Conservation (phyloP, 2,329 filamentous ascomycete genomes). For the Fusarium longipes region DNA sequence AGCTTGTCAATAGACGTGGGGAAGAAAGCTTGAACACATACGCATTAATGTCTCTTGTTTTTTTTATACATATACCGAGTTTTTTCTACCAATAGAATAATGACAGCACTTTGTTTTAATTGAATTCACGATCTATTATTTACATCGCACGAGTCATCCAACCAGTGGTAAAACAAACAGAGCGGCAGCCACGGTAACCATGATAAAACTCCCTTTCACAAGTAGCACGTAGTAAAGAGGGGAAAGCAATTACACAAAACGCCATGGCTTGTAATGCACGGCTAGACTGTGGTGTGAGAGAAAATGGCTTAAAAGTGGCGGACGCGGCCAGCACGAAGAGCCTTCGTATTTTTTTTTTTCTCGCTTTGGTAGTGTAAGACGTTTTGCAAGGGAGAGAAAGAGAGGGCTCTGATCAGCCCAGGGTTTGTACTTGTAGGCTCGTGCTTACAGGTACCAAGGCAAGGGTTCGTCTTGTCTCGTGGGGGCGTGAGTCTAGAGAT, state of each 20-base stretch:
- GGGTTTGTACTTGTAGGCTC: not conserved
- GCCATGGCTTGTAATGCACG: conserved; percentile 9
- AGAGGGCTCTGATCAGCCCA: not conserved
- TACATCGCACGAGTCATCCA: not conserved
- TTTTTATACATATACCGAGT: conserved; percentile 18
- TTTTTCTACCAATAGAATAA: conserved; percentile 32
- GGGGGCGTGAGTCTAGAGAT: not conserved
- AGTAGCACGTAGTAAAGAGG: too few relatives aligned
- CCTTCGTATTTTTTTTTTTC: conserved; percentile 17
- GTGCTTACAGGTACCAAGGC: not conserved
- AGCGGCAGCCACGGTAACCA: conserved; percentile 1
- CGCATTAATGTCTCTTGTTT: not conserved
- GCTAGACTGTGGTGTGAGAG: conserved; percentile 15
- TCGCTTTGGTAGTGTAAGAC: not conserved
- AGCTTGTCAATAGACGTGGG: conserved; percentile 53
- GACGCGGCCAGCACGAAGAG: not conserved
- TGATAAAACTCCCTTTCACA: not conserved
- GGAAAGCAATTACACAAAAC: conserved; percentile 9
- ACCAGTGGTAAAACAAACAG: conserved; percentile 1
- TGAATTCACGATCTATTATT: conserved; percentile 1
- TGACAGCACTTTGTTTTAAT: conserved; percentile 21
- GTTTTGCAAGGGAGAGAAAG: not conserved
- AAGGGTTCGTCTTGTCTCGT: not conserved
- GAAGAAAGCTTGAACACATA: conserved; percentile 17
- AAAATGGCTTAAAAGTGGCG: not conserved